Evolutionary conservation across 2,329 filamentous ascomycete genomes (phyloP), one percentile per base, ranked within the genome.

Genomic region (Phyllosticta citrichinensis): DNA sequence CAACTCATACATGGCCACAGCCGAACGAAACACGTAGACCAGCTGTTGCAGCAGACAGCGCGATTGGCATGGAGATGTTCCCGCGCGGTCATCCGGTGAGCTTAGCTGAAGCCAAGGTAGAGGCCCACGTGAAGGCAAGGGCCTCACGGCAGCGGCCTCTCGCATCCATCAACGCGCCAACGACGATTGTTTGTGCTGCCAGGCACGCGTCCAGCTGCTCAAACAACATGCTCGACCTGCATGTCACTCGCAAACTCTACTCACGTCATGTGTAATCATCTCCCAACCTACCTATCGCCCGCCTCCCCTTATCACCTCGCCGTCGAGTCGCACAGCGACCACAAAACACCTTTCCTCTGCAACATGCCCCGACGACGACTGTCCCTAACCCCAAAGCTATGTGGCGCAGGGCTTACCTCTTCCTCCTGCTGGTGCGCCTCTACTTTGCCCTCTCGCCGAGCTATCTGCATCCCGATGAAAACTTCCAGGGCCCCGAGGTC

Each of bases 401-500:
- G 93, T 96, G 91, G 91, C 86, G 92, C 80, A 87, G 92, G 75
- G 84, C 87, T 64, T 96, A 96, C 76, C 80, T 97, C 65, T 77
- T 95, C 61, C 81, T 99, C 68, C 81, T 96, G 69, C 79, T 94
- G 67, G 84, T 96, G 69, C 88, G 94, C 75, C 82, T 97, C 70
- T 97, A 93, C 83, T 93, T 97, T 74, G 93, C 94, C 63, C 79
- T 97, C 65, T 92, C 88, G 65, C 89, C 94, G 62, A 97, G 93
- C 80, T 99, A 99, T 75, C 84, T 99, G 55, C 94, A 99, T 74
- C 94, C 94, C 5, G 94, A 99, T 78, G 94, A 99, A 81, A 94
- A 97, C 79, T 99, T 99, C 70, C 94, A 99, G 77, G 94, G 94
- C 40, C 94, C 94, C 17, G 94, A 99, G 79, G 87, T 97, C 65